These are phyloP conservation scores for Apodospora peruviana DNA, from an alignment of 495 filamentous ascomycete genomes.

Conservation along the genomic window DNA sequence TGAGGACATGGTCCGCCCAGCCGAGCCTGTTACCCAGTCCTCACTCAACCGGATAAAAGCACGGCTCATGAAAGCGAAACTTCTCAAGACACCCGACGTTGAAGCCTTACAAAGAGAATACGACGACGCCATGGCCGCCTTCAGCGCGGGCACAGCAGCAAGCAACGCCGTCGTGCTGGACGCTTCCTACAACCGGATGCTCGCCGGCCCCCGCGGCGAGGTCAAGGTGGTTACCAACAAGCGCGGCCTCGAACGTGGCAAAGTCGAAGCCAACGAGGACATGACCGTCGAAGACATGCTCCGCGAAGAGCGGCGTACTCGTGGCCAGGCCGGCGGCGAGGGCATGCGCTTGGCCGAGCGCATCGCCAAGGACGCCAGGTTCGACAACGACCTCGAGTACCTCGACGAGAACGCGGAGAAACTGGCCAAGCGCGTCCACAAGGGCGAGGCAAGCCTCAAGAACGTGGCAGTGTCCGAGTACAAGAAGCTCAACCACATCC, in stretches of 20 bases:
- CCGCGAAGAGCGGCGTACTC: constrained; percentile 78
- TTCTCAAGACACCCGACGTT: constrained; percentile 66
- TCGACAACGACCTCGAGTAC: constrained; percentile 90
- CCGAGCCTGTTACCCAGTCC: constrained; percentile 60
- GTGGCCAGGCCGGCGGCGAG: constrained; percentile 73
- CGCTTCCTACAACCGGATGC: constrained; percentile 82
- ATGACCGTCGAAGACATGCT: constrained; percentile 98
- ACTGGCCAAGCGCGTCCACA: constrained; percentile 82
- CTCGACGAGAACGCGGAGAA: constrained; percentile 94
- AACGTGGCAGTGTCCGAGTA: constrained; percentile 84
- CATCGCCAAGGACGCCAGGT: constrained; percentile 88
- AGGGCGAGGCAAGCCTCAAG: constrained; percentile 81
- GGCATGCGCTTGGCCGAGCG: constrained; percentile 78
- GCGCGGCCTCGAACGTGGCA: constrained; percentile 71
- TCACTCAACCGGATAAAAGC: constrained; percentile 85
- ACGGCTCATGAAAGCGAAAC: constrained; percentile 88
- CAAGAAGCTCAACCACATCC: constrained; percentile 80
- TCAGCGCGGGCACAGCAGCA: constrained; percentile 39
- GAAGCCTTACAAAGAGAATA: constrained; percentile 80
- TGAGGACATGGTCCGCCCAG: constrained; percentile 36
- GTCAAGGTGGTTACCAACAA: constrained; percentile 69
- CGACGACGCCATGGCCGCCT: constrained; percentile 62
- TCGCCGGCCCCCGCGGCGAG: constrained; percentile 73
- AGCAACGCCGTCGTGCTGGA: constrained; percentile 72
- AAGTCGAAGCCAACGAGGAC: constrained; percentile 84